These are phyloP conservation scores for Ammopiptanthus mongolicus DNA, from an alignment of 306 rosid species.

Conservation along the genomic window DNA sequence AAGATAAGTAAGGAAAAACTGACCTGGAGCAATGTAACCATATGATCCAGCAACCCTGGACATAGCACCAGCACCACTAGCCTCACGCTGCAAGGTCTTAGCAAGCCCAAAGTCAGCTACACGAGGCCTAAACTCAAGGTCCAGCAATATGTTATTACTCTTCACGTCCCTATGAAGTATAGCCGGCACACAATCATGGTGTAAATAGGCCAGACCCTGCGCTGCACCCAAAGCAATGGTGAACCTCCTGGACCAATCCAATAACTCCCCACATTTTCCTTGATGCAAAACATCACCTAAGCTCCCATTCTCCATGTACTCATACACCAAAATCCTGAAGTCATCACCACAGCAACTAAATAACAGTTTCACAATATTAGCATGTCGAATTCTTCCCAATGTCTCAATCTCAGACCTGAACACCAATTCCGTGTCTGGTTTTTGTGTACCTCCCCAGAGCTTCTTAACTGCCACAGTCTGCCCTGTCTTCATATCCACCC, in stretches of 20 bases:
- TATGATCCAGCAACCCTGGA: constrained; percentile 73
- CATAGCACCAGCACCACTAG: constrained; percentile 27
- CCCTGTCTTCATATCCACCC: constrained; percentile 54
- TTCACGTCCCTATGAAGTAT: constrained; percentile 83
- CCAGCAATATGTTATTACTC: constrained; percentile 82
- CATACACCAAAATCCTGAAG: constrained; percentile 54
- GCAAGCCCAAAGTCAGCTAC: constrained; percentile 88
- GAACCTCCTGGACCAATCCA: constrained; percentile 52
- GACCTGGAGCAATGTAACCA: constrained; percentile 90
- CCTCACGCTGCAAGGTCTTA: constrained; percentile 42
- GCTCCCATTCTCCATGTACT: constrained; percentile 79
- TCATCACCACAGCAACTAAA: constrained; percentile 62
- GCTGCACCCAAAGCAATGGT: constrained; percentile 63
- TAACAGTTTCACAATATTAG: constrained; percentile 66
- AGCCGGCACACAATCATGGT: constrained; percentile 67
- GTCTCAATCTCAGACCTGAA: constrained; percentile 73
- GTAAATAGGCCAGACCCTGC: constrained; percentile 68
- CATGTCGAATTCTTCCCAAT: constrained; percentile 69
- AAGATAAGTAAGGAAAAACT: not conserved
- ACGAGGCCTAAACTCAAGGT: constrained; percentile 50
- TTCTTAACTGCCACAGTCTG: constrained; percentile 67
- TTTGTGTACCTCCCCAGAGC: constrained; percentile 37
- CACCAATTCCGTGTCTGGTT: constrained; percentile 33
- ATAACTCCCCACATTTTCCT: constrained; percentile 26
- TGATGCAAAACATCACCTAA: constrained; percentile 66